Evolutionary conservation across 2,329 filamentous ascomycete genomes (phyloP), one percentile per base, ranked within the genome.

Genomic region (Basipetospora chlamydospora): DNA sequence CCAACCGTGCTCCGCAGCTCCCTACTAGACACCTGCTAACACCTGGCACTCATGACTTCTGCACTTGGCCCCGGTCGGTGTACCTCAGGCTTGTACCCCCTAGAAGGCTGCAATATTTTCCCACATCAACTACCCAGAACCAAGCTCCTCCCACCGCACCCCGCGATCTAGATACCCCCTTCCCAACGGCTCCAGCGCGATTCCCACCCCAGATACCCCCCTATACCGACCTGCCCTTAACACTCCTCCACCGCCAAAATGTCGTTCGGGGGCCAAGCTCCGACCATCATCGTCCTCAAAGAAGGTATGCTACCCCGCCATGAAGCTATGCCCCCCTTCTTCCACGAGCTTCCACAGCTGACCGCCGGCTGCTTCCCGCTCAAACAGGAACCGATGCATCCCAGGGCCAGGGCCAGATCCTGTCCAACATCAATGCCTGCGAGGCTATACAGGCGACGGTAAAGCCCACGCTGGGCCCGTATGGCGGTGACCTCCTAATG

Each of bases 341-440:
- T 44, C 46, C 43, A 41, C 30, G 20, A 36, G 34, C 34, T 29
- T 36, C 32, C 28, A 20, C n/a, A 30, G 22, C 20, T 29, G 28
- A 26, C 38, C 33, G 21, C 25, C 16, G 33, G 28, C 34, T 37
- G 39, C 22, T 29, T 40, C 37, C 44, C 39, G 29, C 40, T 35
- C 26, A n/a, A 45, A 44, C 51, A 95, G 90, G 90, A 52, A 98
- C 90, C 65, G 90, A 98, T 60, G 77, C 86, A 50, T 96, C 90
- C 37, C 90, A 98, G 63, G 90, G 90, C 53, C 90, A 92, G 59
- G 87, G 87, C 38, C 90, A 98, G 64, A 80, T 98, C 52, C 64
- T 98, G 51, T 92, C 88, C 51, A 98, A 98, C 63, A 96, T 98
- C 66, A 95, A 94, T 66, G 90, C 90, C 47, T 98, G 90, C 60